phyloP scores from a whole-genome alignment of 75 land plant species.

The Chamaecyparis obtusa region DNA sequence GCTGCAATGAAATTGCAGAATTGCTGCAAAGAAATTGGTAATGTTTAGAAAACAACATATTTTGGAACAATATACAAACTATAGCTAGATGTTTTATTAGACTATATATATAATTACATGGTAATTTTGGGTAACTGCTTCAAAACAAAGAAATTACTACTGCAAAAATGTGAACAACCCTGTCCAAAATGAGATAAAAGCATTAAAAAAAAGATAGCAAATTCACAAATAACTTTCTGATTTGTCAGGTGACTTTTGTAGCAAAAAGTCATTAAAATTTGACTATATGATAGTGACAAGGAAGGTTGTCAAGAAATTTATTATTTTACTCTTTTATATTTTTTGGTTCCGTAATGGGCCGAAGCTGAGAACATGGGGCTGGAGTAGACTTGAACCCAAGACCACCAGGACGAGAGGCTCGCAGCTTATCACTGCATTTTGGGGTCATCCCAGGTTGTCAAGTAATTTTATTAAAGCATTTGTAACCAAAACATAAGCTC shows the following conservation, averaged over 20 bases:
- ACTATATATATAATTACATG: not conserved
- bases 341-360: no score
- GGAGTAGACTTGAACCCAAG: no score
- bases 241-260: not conserved
- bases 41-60: not conserved
- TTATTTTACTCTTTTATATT: no score
- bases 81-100: not conserved
- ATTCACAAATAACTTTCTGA: not conserved
- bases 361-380: no score
- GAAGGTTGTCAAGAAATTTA: not conserved
- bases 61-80: not conserved
- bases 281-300: not conserved
- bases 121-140: not conserved
- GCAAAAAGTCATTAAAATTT: not conserved
- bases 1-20: conserved; percentile 48
- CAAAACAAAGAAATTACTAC: not conserved
- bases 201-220: not conserved
- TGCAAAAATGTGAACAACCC: not conserved
- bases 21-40: conserved; percentile 24
- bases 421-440: no score
- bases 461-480: not conserved
- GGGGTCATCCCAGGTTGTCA: no score
- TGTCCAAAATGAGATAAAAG: not conserved
- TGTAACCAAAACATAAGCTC: not conserved
- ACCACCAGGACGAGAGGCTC: no score